Evolutionary conservation across 257 asterid species (phyloP), one percentile per base, ranked within the genome.

Genomic region (Lantana camara): DNA sequence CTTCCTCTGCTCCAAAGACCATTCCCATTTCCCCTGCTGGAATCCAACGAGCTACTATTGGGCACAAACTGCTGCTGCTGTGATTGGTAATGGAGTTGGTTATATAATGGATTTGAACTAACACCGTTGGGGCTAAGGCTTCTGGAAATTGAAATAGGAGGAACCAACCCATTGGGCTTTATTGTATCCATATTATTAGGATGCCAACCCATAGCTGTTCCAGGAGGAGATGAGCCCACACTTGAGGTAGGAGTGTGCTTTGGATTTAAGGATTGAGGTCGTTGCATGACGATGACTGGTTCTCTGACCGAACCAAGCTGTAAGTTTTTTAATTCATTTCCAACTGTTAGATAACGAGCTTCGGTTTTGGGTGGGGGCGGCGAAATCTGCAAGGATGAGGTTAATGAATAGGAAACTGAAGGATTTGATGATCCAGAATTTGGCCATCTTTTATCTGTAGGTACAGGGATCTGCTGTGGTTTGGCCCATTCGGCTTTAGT

Each of bases 371-470:
- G 45, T 69, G 69, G 69, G 38, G 74, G 78, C 16, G 75, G 54
- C 13, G 85, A 61, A 27, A 77, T 81, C 77, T 63, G 87, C 66
- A 75, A 50, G 5, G 84, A 68, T 13, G 87, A 58, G 9, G 82
- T 62, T 60, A 48, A 63, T 9, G 85, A 68, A 71, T 53, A 60
- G 38, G 87, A 72, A 49, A 62, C 77, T 0, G 81, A 66, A 60
- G 79, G 76, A 60, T 71, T 67, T 9, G 83, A 5, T 27, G 32
- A 55, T 40, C 76, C 87, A 29, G 80, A 47, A 70, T 60, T 63
- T 22, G 84, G 71, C 88, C 88, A 89, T 66, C 81, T 82, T 74
- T 85, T 87, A 42, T 87, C 96, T 41, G 79, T 76, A n/a, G 86
- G 77, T 12, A 50, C 75, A 7, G 74, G 45, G 51, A 64, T 70